phyloP scores from a whole-genome alignment of 768 basidiomycete genomes.

The Tephrocybe rancida region DNA sequence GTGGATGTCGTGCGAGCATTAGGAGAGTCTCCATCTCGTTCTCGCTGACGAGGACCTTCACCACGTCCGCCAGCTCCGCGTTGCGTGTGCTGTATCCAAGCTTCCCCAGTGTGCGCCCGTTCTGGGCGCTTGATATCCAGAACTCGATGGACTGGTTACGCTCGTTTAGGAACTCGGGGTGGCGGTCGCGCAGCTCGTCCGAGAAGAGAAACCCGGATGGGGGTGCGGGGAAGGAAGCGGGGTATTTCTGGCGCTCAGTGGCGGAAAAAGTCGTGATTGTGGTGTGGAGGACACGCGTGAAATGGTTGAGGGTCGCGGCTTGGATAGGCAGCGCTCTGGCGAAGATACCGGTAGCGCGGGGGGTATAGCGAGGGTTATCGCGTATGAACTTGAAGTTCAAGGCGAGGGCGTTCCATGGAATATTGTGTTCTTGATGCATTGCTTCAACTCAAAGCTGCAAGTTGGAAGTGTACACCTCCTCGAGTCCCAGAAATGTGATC shows the following conservation, averaged over 20 bases:
- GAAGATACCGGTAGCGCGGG: conserved; percentile 1
- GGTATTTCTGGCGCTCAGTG: conserved; percentile 11
- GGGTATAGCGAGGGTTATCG: conserved; percentile 4
- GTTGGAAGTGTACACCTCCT: too few species aligned
- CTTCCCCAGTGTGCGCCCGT: too few species aligned
- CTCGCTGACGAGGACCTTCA: conserved; percentile 1
- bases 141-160: not conserved
- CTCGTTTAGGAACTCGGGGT: not conserved
- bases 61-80: too few species aligned
- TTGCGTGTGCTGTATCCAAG: too few species aligned
- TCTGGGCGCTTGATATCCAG: not conserved
- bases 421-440: too few species aligned
- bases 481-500: too few species aligned
- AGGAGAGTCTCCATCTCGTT: not conserved
- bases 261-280: conserved; percentile 10
- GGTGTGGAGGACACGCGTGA: not conserved
- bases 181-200: not conserved
- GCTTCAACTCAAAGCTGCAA: too few species aligned
- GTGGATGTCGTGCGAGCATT: conserved; percentile 3
- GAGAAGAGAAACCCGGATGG: not conserved
- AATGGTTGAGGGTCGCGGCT: too few species aligned
- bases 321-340: too few species aligned
- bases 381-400: conserved; percentile 6
- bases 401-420: too few species aligned
- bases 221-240: not conserved